Evolutionary conservation across 768 basidiomycete genomes (phyloP).

Genomic region (Strobilomyces dryophilus): DNA sequence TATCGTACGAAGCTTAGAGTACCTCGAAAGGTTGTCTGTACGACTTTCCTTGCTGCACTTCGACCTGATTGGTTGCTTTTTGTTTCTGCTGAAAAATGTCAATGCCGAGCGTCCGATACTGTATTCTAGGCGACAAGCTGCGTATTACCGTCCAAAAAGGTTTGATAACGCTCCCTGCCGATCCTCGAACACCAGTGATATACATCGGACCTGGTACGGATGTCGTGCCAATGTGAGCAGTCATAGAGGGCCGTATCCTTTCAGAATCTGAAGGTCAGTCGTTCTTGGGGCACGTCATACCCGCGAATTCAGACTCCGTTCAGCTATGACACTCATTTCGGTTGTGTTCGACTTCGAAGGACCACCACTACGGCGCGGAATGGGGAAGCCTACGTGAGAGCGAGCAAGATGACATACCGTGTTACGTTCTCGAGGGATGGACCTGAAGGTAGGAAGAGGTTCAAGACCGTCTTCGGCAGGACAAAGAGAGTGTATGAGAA

Average conservation of each 20-base stretch:
- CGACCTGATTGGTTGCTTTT: slow-evolving; percentile 43
- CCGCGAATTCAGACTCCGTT: not conserved
- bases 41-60: slow-evolving; percentile 69
- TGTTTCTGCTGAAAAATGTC: not conserved
- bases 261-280: slow-evolving; percentile 49
- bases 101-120: not conserved
- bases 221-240: slow-evolving; percentile 84
- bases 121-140: slow-evolving; percentile 52
- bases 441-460: slow-evolving; percentile 71
- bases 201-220: slow-evolving; percentile 96
- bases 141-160: slow-evolving; percentile 64
- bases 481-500: slow-evolving; percentile 63
- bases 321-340: slow-evolving; percentile 84
- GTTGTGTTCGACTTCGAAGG: slow-evolving; percentile 73
- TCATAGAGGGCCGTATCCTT: slow-evolving; percentile 73
- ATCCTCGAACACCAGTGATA: slow-evolving; percentile 59
- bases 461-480: slow-evolving; percentile 73
- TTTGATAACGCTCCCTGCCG: slow-evolving; percentile 53
- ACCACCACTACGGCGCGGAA: slow-evolving; percentile 75
- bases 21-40: slow-evolving; percentile 79
- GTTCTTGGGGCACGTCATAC: not conserved
- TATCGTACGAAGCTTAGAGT: slow-evolving; percentile 79
- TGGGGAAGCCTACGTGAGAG: slow-evolving; percentile 51
- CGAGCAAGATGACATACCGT: slow-evolving; percentile 52
- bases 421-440: slow-evolving; percentile 84